These are phyloP conservation scores for Ophiocordyceps robertsii DNA, from an alignment of 2,329 filamentous ascomycete genomes.

Conservation along the genomic window DNA sequence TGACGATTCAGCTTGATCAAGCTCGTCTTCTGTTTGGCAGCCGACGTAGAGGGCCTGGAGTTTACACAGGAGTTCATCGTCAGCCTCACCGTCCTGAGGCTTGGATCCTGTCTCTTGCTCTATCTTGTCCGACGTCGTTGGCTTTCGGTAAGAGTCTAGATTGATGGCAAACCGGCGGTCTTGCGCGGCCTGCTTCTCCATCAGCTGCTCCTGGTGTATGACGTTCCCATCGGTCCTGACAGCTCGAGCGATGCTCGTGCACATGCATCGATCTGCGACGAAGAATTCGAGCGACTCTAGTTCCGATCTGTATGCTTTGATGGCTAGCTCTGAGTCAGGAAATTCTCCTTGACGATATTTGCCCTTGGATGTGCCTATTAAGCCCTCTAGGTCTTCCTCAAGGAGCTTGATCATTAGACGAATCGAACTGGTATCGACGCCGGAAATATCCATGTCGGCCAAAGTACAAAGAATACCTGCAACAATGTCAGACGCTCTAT, in stretches of 20 bases:
- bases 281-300: neutral
- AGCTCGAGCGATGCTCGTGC: neutral
- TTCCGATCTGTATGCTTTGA: neutral
- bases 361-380: neutral
- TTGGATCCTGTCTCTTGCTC: neutral
- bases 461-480: neutral
- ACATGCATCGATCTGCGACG: neutral
- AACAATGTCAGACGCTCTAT: neutral
- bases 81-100: neutral
- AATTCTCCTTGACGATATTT: neutral
- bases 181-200: neutral
- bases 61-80: neutral
- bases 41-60: neutral
- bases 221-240: neutral
- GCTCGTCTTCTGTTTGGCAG: neutral
- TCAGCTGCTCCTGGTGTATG: neutral
- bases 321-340: neutral
- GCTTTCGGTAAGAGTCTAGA: neutral
- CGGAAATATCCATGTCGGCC: neutral
- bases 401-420: neutral
- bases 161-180: neutral
- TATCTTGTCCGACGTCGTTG: neutral
- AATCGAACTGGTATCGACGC: neutral
- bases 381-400: neutral
- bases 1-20: neutral